These are phyloP conservation scores for Edaphochlamys debaryana DNA, from an alignment of 139 green algal genomes.

Conservation along the genomic window DNA sequence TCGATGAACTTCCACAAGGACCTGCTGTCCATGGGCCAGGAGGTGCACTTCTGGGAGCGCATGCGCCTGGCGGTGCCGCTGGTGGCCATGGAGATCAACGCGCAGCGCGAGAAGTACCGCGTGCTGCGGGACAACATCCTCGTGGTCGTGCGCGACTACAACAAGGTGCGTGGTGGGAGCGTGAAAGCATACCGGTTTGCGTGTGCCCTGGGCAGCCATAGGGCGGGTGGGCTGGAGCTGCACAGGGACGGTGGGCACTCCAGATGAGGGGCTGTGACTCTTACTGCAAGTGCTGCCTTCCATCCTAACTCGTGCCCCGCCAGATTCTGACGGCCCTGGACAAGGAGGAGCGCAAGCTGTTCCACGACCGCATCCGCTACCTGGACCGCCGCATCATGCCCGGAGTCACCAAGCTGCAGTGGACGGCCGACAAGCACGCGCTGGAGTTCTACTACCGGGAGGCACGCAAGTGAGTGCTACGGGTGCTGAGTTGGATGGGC, in stretches of 20 bases:
- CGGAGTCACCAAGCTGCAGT: conserved; percentile 84
- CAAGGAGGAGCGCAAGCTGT: conserved; percentile 83
- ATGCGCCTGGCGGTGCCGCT: conserved; percentile 85
- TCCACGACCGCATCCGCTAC: conserved; percentile 84
- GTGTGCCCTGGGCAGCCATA: too few species aligned
- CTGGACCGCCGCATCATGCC: conserved; percentile 89
- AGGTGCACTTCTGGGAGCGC: conserved; percentile 87
- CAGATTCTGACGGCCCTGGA: conserved; percentile 78
- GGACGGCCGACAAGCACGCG: conserved; percentile 70
- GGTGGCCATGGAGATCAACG: conserved; percentile 87
- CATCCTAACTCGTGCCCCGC: too few species aligned
- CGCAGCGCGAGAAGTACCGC: conserved; percentile 85
- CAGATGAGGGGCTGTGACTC: too few species aligned
- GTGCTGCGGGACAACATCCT: conserved; percentile 83
- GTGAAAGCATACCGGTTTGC: neutral
- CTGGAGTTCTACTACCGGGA: conserved; percentile 88
- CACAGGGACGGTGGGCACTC: too few species aligned
- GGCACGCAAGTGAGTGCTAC: conserved; percentile 59
- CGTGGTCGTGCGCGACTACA: conserved; percentile 72
- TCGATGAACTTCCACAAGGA: conserved; percentile 85
- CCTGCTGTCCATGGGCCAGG: conserved; percentile 76
- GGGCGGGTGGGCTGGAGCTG: too few species aligned
- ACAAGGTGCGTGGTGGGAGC: conserved; percentile 51
- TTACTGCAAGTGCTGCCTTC: too few species aligned
- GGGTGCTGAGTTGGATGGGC: too few species aligned